Conservation (phyloP, 1,284 basidiomycete genomes). For the Moesziomyces sp. region DNA sequence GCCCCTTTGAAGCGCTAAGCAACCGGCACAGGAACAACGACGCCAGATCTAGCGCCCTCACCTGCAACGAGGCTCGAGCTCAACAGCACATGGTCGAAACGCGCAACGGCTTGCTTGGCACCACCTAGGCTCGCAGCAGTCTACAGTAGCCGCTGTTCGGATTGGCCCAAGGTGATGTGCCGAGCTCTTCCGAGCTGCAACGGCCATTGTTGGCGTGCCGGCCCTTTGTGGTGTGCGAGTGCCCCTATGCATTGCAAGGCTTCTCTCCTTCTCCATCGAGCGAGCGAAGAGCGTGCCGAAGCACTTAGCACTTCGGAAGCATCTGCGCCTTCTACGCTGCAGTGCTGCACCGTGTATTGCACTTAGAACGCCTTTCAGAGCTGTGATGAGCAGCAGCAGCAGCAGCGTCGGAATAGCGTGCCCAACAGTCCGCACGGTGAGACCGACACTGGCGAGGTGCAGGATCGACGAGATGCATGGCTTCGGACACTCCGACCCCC, state of each 20-base stretch:
- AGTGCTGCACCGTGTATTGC: background rate
- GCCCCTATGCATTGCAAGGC: background rate
- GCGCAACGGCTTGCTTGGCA: background rate
- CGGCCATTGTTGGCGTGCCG: too few species aligned
- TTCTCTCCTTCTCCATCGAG: background rate
- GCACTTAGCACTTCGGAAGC: background rate
- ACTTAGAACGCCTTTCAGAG: too few species aligned
- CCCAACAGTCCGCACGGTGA: too few species aligned
- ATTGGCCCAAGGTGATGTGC: background rate
- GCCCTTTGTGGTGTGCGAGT: background rate
- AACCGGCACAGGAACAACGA: too few species aligned
- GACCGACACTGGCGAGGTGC: background rate
- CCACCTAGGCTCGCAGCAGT: background rate
- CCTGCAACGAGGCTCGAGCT: background rate
- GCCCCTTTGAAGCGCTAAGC: background rate
- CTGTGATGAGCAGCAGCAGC: too few species aligned
- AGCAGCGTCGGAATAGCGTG: too few species aligned
- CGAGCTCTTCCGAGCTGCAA: background rate
- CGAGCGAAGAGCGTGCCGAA: background rate
- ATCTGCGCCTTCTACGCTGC: background rate
- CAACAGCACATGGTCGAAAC: background rate
- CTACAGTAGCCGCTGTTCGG: background rate
- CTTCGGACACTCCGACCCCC: background rate
- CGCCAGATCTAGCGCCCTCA: too few species aligned
- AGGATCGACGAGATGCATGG: background rate